phyloP scores from a whole-genome alignment of 371 early-diverging fungal species.

The Lichtheimia hyalospora region DNA sequence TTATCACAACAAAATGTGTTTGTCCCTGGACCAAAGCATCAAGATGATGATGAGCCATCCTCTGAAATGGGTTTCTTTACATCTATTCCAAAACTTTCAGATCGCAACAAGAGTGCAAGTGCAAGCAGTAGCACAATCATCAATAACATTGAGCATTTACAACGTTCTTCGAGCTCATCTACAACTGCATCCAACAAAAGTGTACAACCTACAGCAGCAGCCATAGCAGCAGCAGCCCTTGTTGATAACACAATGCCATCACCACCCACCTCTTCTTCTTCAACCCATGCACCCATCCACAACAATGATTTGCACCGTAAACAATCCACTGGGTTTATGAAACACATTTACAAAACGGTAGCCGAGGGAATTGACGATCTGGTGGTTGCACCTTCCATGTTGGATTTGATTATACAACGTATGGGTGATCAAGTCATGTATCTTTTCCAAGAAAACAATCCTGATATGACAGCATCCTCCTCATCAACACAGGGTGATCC shows the following conservation, averaged over 20 bases:
- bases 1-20: slow-evolving; percentile 65
- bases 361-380: slow-evolving; percentile 71
- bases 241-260: background rate
- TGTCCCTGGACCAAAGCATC: slow-evolving; percentile 32
- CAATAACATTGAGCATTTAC: slow-evolving; percentile 6
- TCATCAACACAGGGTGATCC: too few species aligned
- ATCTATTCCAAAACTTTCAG: slow-evolving; percentile 8
- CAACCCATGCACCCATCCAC: background rate
- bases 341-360: slow-evolving; percentile 72
- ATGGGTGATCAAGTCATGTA: slow-evolving; percentile 70
- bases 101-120: slow-evolving; percentile 1
- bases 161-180: slow-evolving; percentile 19
- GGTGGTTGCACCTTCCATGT: slow-evolving; percentile 65
- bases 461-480: slow-evolving; percentile 10
- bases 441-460: slow-evolving; percentile 27
- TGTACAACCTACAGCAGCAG: background rate
- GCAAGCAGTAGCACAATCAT: background rate
- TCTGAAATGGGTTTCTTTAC: slow-evolving; percentile 19
- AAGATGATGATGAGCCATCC: slow-evolving; percentile 15
- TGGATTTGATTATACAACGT: slow-evolving; percentile 72
- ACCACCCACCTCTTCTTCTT: too few species aligned
- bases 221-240: background rate
- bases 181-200: slow-evolving; percentile 12
- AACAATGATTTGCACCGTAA: slow-evolving; percentile 12
- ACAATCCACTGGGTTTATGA: slow-evolving; percentile 55